Percentiles rank a stretch among this genome's conserved stretches.
These are phyloP conservation scores for Mycosphaerella arachidis DNA, from an alignment of 2,329 filamentous ascomycete species.

Conservation along the genomic window DNA sequence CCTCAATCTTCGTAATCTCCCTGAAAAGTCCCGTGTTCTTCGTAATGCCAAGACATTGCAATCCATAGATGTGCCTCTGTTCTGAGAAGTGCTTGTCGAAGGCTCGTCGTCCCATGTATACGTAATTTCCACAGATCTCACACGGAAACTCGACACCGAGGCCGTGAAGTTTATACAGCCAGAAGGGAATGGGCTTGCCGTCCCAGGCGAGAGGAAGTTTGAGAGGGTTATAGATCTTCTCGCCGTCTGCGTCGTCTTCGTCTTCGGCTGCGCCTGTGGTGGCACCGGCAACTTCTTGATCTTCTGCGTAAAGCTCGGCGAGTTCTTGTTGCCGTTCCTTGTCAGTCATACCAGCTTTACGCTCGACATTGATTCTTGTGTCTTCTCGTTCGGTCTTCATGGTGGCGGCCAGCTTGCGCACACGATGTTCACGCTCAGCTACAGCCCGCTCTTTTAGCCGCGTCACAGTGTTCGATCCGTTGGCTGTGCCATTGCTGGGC, in stretches of 20 bases:
- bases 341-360: slow-evolving; percentile 95
- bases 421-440: slow-evolving; percentile 79
- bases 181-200: slow-evolving; percentile 97
- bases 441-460: slow-evolving; percentile 83
- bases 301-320: slow-evolving; percentile 72
- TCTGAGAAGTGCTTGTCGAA: slow-evolving; percentile 99
- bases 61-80: slow-evolving; percentile 82
- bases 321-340: slow-evolving; percentile 91
- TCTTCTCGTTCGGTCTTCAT: slow-evolving; percentile 87
- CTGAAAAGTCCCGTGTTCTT: slow-evolving; percentile 79
- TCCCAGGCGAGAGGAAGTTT: slow-evolving; percentile 97
- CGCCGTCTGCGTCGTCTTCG: slow-evolving; percentile 63
- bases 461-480: slow-evolving; percentile 15
- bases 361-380: slow-evolving; percentile 90
- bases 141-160: slow-evolving; percentile 91
- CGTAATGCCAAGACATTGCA: slow-evolving; percentile 90
- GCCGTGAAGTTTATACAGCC: slow-evolving; percentile 95
- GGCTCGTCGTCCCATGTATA: slow-evolving; percentile 94
- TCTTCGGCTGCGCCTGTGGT: slow-evolving; percentile 45
- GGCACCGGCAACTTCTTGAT: slow-evolving; percentile 50
- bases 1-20: slow-evolving; percentile 88
- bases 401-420: slow-evolving; percentile 71
- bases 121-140: slow-evolving; percentile 95
- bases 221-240: slow-evolving; percentile 92
- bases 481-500: slow-evolving; percentile 10